Evolutionary conservation across 768 basidiomycete genomes (phyloP), one percentile per base, ranked within the genome.

Genomic region (Pulveroboletus sp.): DNA sequence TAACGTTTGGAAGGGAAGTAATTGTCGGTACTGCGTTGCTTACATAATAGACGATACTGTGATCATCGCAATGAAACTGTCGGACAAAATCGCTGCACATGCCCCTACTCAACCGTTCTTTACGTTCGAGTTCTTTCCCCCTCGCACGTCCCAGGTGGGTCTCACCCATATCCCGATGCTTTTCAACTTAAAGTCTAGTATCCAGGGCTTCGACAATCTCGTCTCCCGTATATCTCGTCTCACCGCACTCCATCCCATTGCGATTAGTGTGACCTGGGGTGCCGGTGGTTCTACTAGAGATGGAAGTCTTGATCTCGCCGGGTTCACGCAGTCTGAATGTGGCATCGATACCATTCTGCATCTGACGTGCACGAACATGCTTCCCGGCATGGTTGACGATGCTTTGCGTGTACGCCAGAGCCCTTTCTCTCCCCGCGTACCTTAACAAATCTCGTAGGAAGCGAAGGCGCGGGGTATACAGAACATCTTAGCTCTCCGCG

Each of bases 91-190:
- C 50, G 62, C 69, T 3, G 52, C 67, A 5, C 72, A 75, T 38
- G 51, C 66, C 21, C 59, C 73, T 9, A 48, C 66, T 2, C 71
- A 61, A n/a, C 90, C 92, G 0, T 95, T 90, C 70, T 97, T 84
- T 64, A 92, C 90, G 0, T 91, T 95, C 67, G 95, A 98, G 67
- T 97, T 97, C 78, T 98, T 98, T 63, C 95, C 95, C 13, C 95
- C 95, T 12, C 80, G 91, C 50, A 98, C 95, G 40, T 87, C 91
- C 67, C 85, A 90, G 78, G 90, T 87, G 17, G 34, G 54, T 47
- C 43, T 33, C 44, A 21, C 42, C 12, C 35, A n/a, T 27, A 21
- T 19, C 4, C 33, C 13, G 39, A 13, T 49, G 29, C 20, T 3
- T 29, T 37, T 46, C 17, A 11, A 51, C 40, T 40, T 52, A 24